phyloP scores from a whole-genome alignment of 768 basidiomycete species.

The Phaeotremella skinneri region DNA sequence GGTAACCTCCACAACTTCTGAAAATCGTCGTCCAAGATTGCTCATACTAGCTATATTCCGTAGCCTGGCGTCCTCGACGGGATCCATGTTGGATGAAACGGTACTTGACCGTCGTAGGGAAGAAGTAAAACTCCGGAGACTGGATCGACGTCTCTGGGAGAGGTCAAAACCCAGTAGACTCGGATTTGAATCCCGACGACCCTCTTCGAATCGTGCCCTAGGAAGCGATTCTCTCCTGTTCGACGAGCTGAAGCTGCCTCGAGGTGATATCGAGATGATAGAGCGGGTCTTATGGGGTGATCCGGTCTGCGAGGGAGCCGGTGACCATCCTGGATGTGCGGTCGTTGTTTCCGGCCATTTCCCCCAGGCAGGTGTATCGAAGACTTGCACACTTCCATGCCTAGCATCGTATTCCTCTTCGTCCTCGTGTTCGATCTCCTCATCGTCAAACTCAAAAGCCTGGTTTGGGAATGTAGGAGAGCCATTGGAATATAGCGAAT shows the following conservation, averaged over 20 bases:
- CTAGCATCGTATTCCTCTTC: constrained; percentile 35
- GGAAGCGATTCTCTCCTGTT: constrained; percentile 16
- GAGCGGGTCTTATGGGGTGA: constrained; percentile 21
- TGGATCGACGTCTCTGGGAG: constrained; percentile 19
- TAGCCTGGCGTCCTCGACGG: constrained; percentile 33
- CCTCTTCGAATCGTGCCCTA: constrained; percentile 6
- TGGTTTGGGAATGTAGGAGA: constrained; percentile 34
- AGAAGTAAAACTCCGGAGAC: constrained; percentile 11
- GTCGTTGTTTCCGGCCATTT: constrained; percentile 24
- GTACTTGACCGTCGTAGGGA: constrained; percentile 25
- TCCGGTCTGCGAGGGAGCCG: constrained; percentile 10
- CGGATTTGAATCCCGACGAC: constrained; percentile 29
- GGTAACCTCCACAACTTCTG: constrained; percentile 45
- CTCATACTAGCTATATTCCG: constrained; percentile 36
- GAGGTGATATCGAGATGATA: constrained; percentile 43
- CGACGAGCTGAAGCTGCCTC: constrained; percentile 25
- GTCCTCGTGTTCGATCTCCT: constrained; percentile 17
- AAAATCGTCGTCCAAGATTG: constrained; percentile 35
- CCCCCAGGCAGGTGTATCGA: constrained; percentile 18
- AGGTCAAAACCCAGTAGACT: constrained; percentile 40
- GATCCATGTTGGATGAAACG: constrained; percentile 26
- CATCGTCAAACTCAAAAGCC: constrained; percentile 32
- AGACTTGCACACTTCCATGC: constrained; percentile 8
- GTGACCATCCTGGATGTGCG: constrained; percentile 22
- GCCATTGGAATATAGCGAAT: constrained; percentile 38